phyloP scores from a whole-genome alignment of 139 green algal species.

The Tetradesmus obliquus region DNA sequence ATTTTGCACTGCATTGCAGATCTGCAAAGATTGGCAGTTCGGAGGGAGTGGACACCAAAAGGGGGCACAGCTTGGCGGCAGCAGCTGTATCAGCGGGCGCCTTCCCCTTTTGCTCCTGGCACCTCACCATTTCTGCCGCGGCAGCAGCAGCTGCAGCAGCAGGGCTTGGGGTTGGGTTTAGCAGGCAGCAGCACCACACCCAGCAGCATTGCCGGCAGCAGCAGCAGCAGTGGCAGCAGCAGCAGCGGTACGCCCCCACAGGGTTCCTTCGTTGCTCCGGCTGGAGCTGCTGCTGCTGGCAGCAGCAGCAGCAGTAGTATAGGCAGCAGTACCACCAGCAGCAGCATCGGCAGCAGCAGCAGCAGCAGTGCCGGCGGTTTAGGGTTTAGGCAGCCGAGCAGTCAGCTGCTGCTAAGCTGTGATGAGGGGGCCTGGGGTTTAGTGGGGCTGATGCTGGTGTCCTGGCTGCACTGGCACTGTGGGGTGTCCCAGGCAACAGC shows the following conservation, averaged over 20 bases:
- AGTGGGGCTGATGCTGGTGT: conserved; percentile 64
- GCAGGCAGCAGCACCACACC: not conserved
- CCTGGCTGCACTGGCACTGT: conserved; percentile 72
- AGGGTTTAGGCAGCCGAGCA: conserved; percentile 17
- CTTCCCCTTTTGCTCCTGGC: not conserved
- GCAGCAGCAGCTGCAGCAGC: not conserved
- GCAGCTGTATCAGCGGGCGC: not conserved
- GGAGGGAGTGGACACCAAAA: not conserved
- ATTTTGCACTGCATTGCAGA: conserved; percentile 27
- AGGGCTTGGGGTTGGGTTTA: not conserved
- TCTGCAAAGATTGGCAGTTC: conserved; percentile 10
- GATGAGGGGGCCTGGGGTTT: conserved; percentile 44
- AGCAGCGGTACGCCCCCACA: not conserved
- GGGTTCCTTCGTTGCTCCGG: not conserved
- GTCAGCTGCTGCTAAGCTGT: conserved; percentile 64
- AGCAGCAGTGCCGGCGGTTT: not conserved
- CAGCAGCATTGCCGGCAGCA: not conserved
- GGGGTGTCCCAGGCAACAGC: conserved; percentile 58
- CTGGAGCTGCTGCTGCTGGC: not conserved
- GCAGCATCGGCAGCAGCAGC: not conserved
- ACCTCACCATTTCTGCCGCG: not conserved
- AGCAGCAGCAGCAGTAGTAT: conserved; percentile 30
- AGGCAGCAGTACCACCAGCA: not conserved
- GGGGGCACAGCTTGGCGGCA: not conserved
- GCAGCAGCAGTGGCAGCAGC: not conserved